Evolutionary conservation across 768 basidiomycete genomes (phyloP), one percentile per base, ranked within the genome.

Genomic region (Boletus rubescentipes): DNA sequence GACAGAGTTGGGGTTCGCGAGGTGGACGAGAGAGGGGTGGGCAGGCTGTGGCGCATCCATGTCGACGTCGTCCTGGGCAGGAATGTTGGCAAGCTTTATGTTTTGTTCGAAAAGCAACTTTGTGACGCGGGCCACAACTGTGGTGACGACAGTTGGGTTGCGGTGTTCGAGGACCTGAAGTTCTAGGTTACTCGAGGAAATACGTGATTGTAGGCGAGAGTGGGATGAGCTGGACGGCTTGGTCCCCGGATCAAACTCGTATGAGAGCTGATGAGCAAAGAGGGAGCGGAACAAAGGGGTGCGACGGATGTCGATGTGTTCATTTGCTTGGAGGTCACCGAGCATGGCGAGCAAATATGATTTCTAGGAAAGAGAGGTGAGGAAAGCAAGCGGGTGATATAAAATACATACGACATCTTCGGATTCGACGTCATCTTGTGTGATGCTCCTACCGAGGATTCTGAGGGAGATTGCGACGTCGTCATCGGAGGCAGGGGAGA

Each of bases 21-120:
- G 45, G 18, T 70, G 69, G 36, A 71, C 59, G 16, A 60, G 50
- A 59, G 62, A 51, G 16, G 54, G 23, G 37, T 58, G 38, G 23
- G 37, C 16, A 29, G 55, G 53, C 20, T 48, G 55, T 1, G 42
- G 31, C 8, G 61, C 60, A 30, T 65, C 61, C 45, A 51, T 60
- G 50, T 59, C 59, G 14, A 54, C 31, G 18, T 76, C 72, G 8
- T 74, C 61, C 16, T 72, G 60, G 15, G 54, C 54, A 7, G 53
- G 42, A 6, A 63, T 55, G 9, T 75, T 75, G 1, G 73, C 71
- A 23, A 79, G 67, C 16, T 69, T 68, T 37, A 85, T 68, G 3
- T 75, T 72, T 35, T 75, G 73, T 26, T 74, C 69, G 51, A 84
- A 81, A 14, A 85, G 71, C 26, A 77, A 61, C 30, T 74, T 63